These are phyloP conservation scores for Lactifluus hygrophoroides DNA, from an alignment of 768 basidiomycete species.

Conservation along the genomic window DNA sequence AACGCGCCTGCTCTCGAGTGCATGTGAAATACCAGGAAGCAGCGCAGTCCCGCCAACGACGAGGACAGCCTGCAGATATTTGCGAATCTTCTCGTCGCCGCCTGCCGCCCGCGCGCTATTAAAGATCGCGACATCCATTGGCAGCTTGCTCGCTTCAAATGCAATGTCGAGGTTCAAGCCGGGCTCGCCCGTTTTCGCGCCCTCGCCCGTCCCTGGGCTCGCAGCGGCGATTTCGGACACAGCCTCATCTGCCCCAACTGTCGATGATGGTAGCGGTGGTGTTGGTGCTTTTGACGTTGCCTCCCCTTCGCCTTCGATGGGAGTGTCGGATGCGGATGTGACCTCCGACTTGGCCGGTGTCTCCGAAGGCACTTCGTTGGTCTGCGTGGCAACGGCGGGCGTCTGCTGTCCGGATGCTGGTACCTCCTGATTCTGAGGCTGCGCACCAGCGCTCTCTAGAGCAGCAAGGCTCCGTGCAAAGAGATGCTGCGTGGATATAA, in stretches of 20 bases:
- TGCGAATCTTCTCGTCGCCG: conserved; percentile 82
- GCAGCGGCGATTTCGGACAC: conserved; percentile 6
- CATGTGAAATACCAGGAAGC: conserved; percentile 76
- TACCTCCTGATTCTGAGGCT: conserved; percentile 1
- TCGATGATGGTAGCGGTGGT: conserved; percentile 20
- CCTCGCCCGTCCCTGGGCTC: conserved; percentile 5
- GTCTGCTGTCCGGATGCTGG: conserved; percentile 22
- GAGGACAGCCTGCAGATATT: conserved; percentile 80
- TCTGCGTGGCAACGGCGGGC: conserved; percentile 19
- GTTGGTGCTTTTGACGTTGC: conserved; percentile 18
- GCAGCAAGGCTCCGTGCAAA: conserved; percentile 27
- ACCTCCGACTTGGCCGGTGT: conserved; percentile 17
- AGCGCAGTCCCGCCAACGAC: conserved; percentile 80
- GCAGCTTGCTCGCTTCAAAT: conserved; percentile 82
- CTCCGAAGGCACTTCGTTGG: conserved; percentile 18
- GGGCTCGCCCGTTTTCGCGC: conserved; percentile 19
- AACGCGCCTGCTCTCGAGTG: conserved; percentile 75
- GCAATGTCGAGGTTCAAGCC: conserved; percentile 61
- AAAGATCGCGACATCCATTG: conserved; percentile 87
- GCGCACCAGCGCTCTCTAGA: not conserved
- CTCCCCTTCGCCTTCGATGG: conserved; percentile 12
- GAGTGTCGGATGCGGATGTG: conserved; percentile 19
- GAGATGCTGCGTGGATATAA: conserved; percentile 81
- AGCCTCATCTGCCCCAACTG: conserved; percentile 4
- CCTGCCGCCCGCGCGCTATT: conserved; percentile 85